Evolutionary conservation across 1,139 yeast genomes (phyloP), one percentile per base, ranked within the genome.

Genomic region (Meyerozyma elateridarum): DNA sequence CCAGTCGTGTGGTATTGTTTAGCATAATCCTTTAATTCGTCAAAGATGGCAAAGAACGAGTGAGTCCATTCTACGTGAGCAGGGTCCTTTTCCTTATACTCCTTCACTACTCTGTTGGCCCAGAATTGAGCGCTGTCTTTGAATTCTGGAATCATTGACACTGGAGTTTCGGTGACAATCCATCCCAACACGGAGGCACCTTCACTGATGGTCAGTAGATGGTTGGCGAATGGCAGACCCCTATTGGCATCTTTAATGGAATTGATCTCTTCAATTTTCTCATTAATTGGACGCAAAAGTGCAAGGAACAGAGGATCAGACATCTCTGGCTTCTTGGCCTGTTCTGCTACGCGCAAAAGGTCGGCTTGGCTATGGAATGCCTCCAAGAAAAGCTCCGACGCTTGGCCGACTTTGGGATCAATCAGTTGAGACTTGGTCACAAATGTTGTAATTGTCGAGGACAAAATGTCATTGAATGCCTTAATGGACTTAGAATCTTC

Each of bases 81-180:
- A 36, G 74, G 69, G 45, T 82, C 89, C 36, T 73, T 64, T 8
- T 79, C 94, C 54, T 75, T 85, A 61, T 63, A 78, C 40, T 87
- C 96, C 58, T 88, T 89, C 56, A 88, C 61, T 25, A 89, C 81
- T 48, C 95, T 74, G 60, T 93, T 89, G 19, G 95, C 76, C 87
- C 96, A 93, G 60, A 89, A 93, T 52, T 83, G 91, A 24, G 96
- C 87, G 25, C 94, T 77, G 49, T 93, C 98, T 52, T 82, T 85
- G 61, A 80, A 84, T 44, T 89, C 96, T 3, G 83, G 76, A 39
- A 93, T 73, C 44, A 71, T 75, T 1, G 87, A 75, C 12, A 79
- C 76, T 0, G 87, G 85, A 4, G 89, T 79, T 3, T 71, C 76
- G 11, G 77, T 73, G 15, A 85, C 77, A 40, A 89, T 74, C 99